Evolutionary conservation across 768 basidiomycete genomes (phyloP).

Genomic region (Baorangia bicolor): DNA sequence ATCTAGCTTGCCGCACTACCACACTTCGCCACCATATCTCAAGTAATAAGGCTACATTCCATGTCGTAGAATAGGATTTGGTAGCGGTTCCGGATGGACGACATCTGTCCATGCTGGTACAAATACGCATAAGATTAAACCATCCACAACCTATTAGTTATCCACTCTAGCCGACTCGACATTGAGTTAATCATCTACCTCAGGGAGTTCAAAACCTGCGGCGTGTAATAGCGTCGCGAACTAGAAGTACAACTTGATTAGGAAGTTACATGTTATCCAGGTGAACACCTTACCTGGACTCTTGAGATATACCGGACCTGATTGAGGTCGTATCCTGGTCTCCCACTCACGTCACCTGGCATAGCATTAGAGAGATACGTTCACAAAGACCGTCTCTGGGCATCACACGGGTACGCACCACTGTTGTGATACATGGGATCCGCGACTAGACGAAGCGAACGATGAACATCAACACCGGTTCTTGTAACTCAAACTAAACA

Average conservation of each 20-base stretch:
- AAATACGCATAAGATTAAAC: constrained; percentile 8
- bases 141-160: background rate
- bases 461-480: background rate
- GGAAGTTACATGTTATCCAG: background rate
- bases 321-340: constrained; percentile 78
- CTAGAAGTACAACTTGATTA: constrained; percentile 31
- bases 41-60: background rate
- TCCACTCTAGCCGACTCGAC: background rate
- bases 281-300: constrained; percentile 60
- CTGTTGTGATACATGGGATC: constrained; percentile 92
- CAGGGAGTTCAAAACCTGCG: constrained; percentile 53
- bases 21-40: background rate
- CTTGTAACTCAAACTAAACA: background rate
- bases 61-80: background rate
- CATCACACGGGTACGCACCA: constrained; percentile 39
- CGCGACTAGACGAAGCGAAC: constrained; percentile 47
- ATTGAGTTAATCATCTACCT: background rate
- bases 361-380: background rate
- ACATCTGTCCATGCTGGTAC: background rate
- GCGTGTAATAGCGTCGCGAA: constrained; percentile 70
- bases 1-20: no score
- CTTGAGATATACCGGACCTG: constrained; percentile 85
- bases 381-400: background rate
- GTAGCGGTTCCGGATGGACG: background rate
- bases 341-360: constrained; percentile 72